Conservation (phyloP, 441 rosid species). For the Croton setiger region DNA sequence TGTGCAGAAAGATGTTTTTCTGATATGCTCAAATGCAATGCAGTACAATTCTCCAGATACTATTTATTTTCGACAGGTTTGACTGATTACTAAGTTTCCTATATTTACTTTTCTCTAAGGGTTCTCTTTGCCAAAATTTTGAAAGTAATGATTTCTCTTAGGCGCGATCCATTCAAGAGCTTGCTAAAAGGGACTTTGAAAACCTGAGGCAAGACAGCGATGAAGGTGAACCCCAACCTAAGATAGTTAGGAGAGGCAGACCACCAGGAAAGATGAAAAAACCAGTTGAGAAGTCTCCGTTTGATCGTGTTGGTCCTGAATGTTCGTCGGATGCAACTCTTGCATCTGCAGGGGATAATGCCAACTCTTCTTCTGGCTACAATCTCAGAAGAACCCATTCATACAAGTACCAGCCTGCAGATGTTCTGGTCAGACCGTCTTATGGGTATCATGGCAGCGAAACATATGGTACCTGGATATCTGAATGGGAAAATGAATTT, state of each 20-base stretch:
- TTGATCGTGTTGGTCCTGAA: constrained; percentile 49
- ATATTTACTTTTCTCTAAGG: not conserved
- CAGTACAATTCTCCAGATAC: constrained; percentile 84
- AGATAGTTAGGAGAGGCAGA: constrained; percentile 75
- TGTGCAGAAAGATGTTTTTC: constrained; percentile 67
- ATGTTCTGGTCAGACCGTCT: constrained; percentile 36
- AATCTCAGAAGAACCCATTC: constrained; percentile 54
- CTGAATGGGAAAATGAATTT: constrained; percentile 81
- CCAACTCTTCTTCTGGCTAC: constrained; percentile 37
- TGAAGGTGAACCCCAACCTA: constrained; percentile 57
- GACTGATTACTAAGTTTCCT: constrained; percentile 15
- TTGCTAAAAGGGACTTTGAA: constrained; percentile 76
- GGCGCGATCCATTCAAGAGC: constrained; percentile 73
- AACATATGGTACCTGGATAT: constrained; percentile 36
- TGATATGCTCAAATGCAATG: constrained; percentile 88
- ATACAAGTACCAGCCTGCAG: constrained; percentile 43
- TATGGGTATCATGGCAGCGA: constrained; percentile 42
- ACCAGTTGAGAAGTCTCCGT: constrained; percentile 42
- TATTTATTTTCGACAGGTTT: constrained; percentile 78
- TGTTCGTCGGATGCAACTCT: constrained; percentile 54
- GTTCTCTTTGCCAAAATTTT: constrained; percentile 10
- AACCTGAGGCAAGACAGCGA: constrained; percentile 80
- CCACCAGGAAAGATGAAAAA: constrained; percentile 76
- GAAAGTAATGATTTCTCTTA: constrained; percentile 22
- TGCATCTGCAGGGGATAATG: constrained; percentile 50